A percentile compares a stretch with the other conserved stretches of the same genome.
Conservation (phyloP, 331 rosid species). For the Malus hybrid region DNA sequence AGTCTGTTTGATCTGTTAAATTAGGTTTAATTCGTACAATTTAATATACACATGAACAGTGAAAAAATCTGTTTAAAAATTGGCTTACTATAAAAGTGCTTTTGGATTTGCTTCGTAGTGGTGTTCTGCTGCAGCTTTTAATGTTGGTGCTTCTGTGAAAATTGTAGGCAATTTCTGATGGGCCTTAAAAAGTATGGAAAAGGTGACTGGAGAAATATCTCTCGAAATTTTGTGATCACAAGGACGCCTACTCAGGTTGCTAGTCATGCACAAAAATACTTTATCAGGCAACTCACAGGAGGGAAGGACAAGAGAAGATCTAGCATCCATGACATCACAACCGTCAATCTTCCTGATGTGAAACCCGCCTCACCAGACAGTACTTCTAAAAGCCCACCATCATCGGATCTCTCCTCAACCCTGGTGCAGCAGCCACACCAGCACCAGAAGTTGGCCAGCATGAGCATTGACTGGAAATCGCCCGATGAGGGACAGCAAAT, state of each 20-base stretch:
- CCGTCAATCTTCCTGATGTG: constrained; percentile 50
- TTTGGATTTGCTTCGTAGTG: constrained; percentile 8
- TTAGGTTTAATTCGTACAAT: constrained; percentile 5
- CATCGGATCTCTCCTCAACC: constrained; percentile 23
- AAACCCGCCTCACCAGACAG: constrained; percentile 34
- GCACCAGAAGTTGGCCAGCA: constrained; percentile 23
- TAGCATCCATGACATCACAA: constrained; percentile 90
- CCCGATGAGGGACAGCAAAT: constrained; percentile 26
- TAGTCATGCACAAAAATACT: constrained; percentile 95
- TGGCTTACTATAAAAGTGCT: constrained; percentile 11
- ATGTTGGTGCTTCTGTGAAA: constrained; percentile 6
- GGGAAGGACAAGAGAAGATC: constrained; percentile 90
- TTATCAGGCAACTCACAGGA: constrained; percentile 63
- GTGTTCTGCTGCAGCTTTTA: constrained; percentile 6
- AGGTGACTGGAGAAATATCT: constrained; percentile 94
- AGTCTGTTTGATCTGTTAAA: not conserved
- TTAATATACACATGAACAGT: constrained; percentile 14
- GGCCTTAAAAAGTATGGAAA: constrained; percentile 91
- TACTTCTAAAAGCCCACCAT: constrained; percentile 21
- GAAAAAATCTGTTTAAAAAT: constrained; percentile 2
- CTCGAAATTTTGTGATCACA: constrained; percentile 67
- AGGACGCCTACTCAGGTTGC: constrained; percentile 96
- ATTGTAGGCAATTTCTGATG: constrained; percentile 67
- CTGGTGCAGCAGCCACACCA: constrained; percentile 29
- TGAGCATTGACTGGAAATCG: constrained; percentile 35